Base-by-base conservation (phyloP, 2,329 filamentous ascomycete genomes). In the Hypoxylon sp. region DNA sequence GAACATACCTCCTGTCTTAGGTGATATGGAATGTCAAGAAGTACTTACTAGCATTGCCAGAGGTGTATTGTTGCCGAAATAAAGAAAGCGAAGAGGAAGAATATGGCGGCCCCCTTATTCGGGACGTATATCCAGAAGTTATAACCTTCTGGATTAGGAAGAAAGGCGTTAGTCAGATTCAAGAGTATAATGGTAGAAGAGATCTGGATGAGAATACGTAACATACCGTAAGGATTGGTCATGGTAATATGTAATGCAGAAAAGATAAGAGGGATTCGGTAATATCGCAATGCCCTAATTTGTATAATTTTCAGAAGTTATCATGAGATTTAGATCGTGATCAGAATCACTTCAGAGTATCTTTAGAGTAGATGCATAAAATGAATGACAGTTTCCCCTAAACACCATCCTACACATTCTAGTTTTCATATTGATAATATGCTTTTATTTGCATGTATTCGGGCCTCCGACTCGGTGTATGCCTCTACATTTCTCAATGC, bases 101-200 rank as follows among this genome's bases (percentile, higher is more conserved):
- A 66, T 38, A 60, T 46, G 25, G 67, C 59, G 2, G 38, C 46
- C 28, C 55, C 63, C 34, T 60, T 57, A 25, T 67, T 60, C 6
- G 67, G 67, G 7, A 59, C 45, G 34, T 69, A 69, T 45, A 67
- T 49, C 34, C 61, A 69, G 10, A 69, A 60, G 17, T 55, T 50
- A n/a, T 56, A 50, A 4, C 60, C 60, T 3, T 43, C 60, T 62
- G n/a, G 1, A 23, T 43, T 13, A 9, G 17, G 23, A 28, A 50
- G 30, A 25, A 30, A 6, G 17, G 43, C 1, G 32, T 56, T 19
- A 56, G 60, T 46, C 11, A 17, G 34, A 30, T 30, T 25, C 2
- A 17, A 13, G n/a, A 17, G n/a, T 28, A 52, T 17, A 28, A 28
- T 34, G n/a, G 3, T 11, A 23, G 2, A 13, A 19, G n/a, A 11